These are phyloP conservation scores for Stylosanthes scabra DNA, from an alignment of 331 rosid species.

Conservation along the genomic window DNA sequence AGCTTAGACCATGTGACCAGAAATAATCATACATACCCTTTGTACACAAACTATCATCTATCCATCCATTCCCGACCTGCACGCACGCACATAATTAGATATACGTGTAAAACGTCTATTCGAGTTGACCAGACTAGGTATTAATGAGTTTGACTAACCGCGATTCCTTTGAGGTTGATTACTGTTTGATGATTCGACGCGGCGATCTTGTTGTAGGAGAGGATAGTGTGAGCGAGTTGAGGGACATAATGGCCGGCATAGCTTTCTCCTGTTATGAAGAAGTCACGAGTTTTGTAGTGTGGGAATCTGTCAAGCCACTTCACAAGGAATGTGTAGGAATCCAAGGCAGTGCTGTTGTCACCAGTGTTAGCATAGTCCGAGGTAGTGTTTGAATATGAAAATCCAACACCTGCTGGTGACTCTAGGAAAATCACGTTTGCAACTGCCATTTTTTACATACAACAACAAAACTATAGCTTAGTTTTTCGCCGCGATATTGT, in stretches of 20 bases:
- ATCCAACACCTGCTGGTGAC: constrained; percentile 78
- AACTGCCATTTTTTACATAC: constrained; percentile 48
- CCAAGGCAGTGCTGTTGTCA: constrained; percentile 61
- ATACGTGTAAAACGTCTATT: too few relatives aligned
- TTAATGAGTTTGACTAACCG: constrained; percentile 34
- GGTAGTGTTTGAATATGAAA: constrained; percentile 64
- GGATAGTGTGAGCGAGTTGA: constrained; percentile 46
- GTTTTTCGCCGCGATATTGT: too few relatives aligned
- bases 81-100: too few relatives aligned
- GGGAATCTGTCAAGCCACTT: constrained; percentile 54
- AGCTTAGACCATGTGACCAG: constrained; percentile 48
- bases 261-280: constrained; percentile 54
- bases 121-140: too few relatives aligned
- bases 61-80: constrained; percentile 55
- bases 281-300: constrained; percentile 43
- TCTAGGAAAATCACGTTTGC: constrained; percentile 70
- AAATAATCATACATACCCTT: constrained; percentile 52
- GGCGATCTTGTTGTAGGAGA: constrained; percentile 15
- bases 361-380: constrained; percentile 49
- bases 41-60: constrained; percentile 42
- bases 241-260: constrained; percentile 56
- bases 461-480: background rate
- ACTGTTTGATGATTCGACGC: constrained; percentile 16
- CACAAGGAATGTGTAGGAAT: constrained; percentile 46
- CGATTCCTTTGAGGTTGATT: constrained; percentile 46